Percentiles rank a stretch among this genome's conserved stretches.
phyloP scores from a whole-genome alignment of 352 stramenopile species.

The Pythium guiyangense region DNA sequence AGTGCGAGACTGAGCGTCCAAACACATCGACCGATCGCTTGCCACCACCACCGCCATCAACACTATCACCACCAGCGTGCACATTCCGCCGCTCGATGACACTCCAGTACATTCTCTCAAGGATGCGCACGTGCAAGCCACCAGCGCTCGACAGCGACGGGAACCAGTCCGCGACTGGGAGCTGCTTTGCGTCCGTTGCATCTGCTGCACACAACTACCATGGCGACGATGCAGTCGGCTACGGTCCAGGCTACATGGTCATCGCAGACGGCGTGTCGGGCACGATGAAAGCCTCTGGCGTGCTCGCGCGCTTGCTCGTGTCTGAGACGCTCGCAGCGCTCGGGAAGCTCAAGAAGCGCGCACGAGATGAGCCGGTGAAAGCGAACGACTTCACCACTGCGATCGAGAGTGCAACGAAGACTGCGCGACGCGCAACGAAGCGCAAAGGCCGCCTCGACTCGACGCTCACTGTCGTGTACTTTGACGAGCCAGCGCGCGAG shows the following conservation, averaged over 20 bases:
- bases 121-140: slow-evolving; percentile 70
- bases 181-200: slow-evolving; percentile 72
- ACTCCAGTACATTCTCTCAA: slow-evolving; percentile 61
- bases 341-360: slow-evolving; percentile 63
- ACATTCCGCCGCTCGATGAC: slow-evolving; percentile 5
- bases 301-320: slow-evolving; percentile 75
- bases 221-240: slow-evolving; percentile 83
- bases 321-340: slow-evolving; percentile 68
- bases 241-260: slow-evolving; percentile 82
- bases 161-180: slow-evolving; percentile 1
- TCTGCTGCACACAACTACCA: slow-evolving; percentile 79
- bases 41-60: neutral
- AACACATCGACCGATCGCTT: neutral
- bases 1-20: too few species aligned
- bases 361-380: slow-evolving; percentile 47
- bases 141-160: slow-evolving; percentile 26
- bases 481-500: slow-evolving; percentile 54
- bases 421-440: slow-evolving; percentile 63
- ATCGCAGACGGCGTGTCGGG: slow-evolving; percentile 82
- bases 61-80: too few species aligned
- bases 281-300: slow-evolving; percentile 79
- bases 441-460: slow-evolving; percentile 82
- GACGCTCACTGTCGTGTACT: slow-evolving; percentile 78
- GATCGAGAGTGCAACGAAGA: slow-evolving; percentile 71
- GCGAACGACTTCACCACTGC: slow-evolving; percentile 53